Evolutionary conservation across 441 rosid species (phyloP).

Genomic region (Monsonia emarginata): DNA sequence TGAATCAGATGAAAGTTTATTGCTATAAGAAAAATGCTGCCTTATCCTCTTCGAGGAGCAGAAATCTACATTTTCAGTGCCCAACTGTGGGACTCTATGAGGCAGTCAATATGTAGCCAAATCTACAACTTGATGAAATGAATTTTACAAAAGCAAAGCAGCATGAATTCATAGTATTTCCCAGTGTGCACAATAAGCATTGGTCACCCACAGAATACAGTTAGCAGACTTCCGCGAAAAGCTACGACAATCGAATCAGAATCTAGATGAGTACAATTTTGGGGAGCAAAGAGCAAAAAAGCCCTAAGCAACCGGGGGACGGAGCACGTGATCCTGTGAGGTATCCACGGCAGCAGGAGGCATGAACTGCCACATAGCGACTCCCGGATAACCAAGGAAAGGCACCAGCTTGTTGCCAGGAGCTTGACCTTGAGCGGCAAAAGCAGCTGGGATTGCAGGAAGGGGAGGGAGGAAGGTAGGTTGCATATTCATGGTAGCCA

Average conservation of each 20-base stretch:
- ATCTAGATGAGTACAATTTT: conserved; percentile 29
- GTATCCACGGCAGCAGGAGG: conserved; percentile 96
- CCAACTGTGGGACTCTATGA: too few species aligned
- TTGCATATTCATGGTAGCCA: conserved; percentile 47
- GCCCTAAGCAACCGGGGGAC: conserved; percentile 86
- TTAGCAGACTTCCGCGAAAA: conserved; percentile 26
- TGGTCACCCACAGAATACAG: too few species aligned
- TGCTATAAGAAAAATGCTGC: too few species aligned
- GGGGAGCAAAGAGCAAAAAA: conserved; percentile 27
- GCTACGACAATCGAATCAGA: conserved; percentile 29
- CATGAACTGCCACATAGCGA: conserved; percentile 99
- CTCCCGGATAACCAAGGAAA: conserved; percentile 81
- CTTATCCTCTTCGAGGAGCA: too few species aligned
- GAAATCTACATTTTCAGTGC: too few species aligned
- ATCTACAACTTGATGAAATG: too few species aligned
- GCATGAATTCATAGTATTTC: too few species aligned
- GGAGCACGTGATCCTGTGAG: conserved; percentile 95
- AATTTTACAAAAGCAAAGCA: too few species aligned
- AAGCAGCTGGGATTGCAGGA: conserved; percentile 66
- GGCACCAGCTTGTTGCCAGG: conserved; percentile 90
- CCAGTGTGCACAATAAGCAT: too few species aligned
- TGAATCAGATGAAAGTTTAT: too few species aligned
- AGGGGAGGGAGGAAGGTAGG: conserved; percentile 69
- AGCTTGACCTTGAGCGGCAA: conserved; percentile 75
- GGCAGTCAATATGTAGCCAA: too few species aligned